Percentiles rank a stretch among this genome's conserved stretches.
phyloP scores from a whole-genome alignment of 176 grass and related monocot species.

The Oryza rufipogon region DNA sequence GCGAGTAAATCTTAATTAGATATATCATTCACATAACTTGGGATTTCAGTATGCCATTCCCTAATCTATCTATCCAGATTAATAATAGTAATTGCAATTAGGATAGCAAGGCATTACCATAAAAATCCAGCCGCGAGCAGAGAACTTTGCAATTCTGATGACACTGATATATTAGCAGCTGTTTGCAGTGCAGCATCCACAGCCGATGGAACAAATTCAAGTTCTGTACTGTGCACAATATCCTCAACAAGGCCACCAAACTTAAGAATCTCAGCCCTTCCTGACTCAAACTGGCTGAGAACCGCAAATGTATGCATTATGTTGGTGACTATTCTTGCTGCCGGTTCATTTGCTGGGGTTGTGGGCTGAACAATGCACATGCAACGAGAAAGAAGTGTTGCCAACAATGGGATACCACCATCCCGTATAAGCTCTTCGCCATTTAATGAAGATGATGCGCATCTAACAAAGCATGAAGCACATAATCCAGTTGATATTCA shows the following conservation, averaged over 20 bases:
- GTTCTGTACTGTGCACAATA: conserved; percentile 93
- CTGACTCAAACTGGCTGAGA: conserved; percentile 88
- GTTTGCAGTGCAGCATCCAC: conserved; percentile 91
- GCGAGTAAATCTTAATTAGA: conserved; percentile 40
- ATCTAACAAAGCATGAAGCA: conserved; percentile 53
- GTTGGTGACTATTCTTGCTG: conserved; percentile 89
- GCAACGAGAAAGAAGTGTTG: conserved; percentile 96
- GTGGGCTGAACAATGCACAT: conserved; percentile 97
- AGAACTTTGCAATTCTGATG: conserved; percentile 80
- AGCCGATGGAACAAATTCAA: conserved; percentile 87
- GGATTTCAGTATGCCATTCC: neutral
- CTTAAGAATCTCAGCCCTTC: conserved; percentile 81
- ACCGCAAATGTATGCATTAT: conserved; percentile 92
- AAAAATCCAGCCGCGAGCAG: conserved; percentile 88
- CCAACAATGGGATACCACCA: conserved; percentile 88
- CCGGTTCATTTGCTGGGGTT: conserved; percentile 89
- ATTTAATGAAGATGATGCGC: conserved; percentile 92
- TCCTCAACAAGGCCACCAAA: conserved; percentile 89
- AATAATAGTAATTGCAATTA: conserved; percentile 30
- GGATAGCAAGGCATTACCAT: conserved; percentile 61
- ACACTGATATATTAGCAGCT: conserved; percentile 79
- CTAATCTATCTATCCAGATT: neutral
- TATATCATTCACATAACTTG: conserved; percentile 30
- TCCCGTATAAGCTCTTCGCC: conserved; percentile 98
- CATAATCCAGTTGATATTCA: conserved; percentile 35